phyloP scores from a whole-genome alignment of 345 rosid species.

The Cardiospermum halicacabum region DNA sequence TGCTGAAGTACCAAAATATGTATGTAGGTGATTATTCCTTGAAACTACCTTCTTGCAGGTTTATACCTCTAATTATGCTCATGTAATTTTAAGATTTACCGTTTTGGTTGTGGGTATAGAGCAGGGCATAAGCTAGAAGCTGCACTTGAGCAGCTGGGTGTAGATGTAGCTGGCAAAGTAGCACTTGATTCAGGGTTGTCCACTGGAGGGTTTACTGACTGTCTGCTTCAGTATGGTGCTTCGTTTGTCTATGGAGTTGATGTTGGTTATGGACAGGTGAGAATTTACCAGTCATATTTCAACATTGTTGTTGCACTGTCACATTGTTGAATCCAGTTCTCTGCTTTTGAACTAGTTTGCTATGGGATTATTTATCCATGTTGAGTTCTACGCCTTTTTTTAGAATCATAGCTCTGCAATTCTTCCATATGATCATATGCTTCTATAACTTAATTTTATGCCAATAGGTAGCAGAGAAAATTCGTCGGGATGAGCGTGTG shows the following conservation, averaged over 20 bases:
- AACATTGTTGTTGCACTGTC: not conserved
- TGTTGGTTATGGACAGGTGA: conserved; percentile 95
- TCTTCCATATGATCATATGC: not conserved
- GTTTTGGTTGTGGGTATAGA: conserved; percentile 37
- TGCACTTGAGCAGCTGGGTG: conserved; percentile 76
- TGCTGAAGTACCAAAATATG: conserved; percentile 88
- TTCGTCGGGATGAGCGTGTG: conserved; percentile 73
- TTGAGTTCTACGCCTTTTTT: not conserved
- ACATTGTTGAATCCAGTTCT: not conserved
- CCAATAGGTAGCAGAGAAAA: conserved; percentile 81
- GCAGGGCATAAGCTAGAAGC: conserved; percentile 93
- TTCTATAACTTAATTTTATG: not conserved
- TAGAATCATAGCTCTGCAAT: not conserved
- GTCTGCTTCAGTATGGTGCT: conserved; percentile 92
- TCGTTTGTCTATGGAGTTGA: conserved; percentile 93
- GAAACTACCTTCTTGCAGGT: conserved; percentile 17
- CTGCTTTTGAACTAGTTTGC: not conserved
- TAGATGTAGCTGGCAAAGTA: conserved; percentile 83
- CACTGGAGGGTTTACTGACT: conserved; percentile 93
- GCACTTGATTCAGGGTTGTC: conserved; percentile 96
- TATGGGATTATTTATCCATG: not conserved
- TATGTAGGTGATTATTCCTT: conserved; percentile 92
- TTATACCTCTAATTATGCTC: not conserved
- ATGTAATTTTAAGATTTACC: conserved; percentile 4
- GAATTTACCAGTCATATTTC: not conserved